These are phyloP conservation scores for Lodderomyces elongisporus DNA, from an alignment of 1,139 yeast species.

Conservation along the genomic window DNA sequence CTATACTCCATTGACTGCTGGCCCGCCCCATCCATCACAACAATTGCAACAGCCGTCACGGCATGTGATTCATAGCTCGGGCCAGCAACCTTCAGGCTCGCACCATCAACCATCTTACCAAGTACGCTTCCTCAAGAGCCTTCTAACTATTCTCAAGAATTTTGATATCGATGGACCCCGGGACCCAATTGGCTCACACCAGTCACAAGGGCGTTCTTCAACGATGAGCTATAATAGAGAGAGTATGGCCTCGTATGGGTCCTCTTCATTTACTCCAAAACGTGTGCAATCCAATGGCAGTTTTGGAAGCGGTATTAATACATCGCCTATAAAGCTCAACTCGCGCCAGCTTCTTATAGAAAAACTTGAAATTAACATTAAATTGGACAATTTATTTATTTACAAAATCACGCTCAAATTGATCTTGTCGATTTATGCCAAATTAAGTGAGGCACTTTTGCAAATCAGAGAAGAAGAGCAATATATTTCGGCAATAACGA, in stretches of 20 bases:
- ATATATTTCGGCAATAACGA: no score
- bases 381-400: slow-evolving; percentile 37
- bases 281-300: slow-evolving; percentile 6
- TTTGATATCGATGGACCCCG: slow-evolving; percentile 26
- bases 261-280: slow-evolving; percentile 11
- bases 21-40: background rate
- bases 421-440: slow-evolving; percentile 23
- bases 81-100: background rate
- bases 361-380: slow-evolving; percentile 42
- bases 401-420: slow-evolving; percentile 34
- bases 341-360: slow-evolving; percentile 42
- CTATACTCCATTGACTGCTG: no score
- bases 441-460: background rate
- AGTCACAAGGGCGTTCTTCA: no score
- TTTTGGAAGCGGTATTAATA: slow-evolving; percentile 7
- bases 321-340: slow-evolving; percentile 39
- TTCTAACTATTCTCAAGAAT: slow-evolving; percentile 32
- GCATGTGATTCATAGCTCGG: background rate
- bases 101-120: slow-evolving; percentile 25
- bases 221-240: slow-evolving; percentile 4
- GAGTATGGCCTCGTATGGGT: slow-evolving; percentile 8
- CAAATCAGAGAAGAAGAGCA: slow-evolving; percentile 6
- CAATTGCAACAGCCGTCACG: background rate
- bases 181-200: no score
- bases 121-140: slow-evolving; percentile 32